Evolutionary conservation across 108 stramenopile genomes (phyloP), one percentile per base, ranked within the genome.

Genomic region (Skeletonema tropicum): DNA sequence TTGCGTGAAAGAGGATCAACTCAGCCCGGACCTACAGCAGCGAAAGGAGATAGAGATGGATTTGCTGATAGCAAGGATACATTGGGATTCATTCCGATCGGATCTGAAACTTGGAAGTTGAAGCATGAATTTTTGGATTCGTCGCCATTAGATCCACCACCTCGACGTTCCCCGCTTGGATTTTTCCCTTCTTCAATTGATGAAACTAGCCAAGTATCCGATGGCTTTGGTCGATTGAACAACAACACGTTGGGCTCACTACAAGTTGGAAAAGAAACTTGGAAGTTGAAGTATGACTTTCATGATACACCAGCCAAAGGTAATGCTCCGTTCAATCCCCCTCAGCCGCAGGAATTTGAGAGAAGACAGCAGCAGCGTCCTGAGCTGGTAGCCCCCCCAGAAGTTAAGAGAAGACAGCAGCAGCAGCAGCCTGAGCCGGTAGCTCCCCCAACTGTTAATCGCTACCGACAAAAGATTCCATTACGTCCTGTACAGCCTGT

Each of bases 101-200:
- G 52, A 25, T 55, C 52, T 55, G 52, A 55, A 55, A 55, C 52
- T 1, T 55, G 52, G 52, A 25, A 55, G 52, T 55, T 55, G 6
- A 55, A 21, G 7, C 52, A 55, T 10, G 52, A 55, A 55, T 55
- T 55, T 23, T 55, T 55, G 23, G 52, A 55, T 55, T 23, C 52
- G 6, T 55, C 52, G 4, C 52, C 52, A 23, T 25, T 23, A 23
- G 23, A 55, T 55, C 52, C 52, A 55, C 23, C 21, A 10, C 52
- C 52, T 23, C 19, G 52, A 25, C 19, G 52, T 10, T 25, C 23
- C 23, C 52, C 23, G 7, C 52, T 23, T 55, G 52, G 52, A 23
- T 55, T 55, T 8, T 55, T 55, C 8, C 52, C 23, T 2, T 2
- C 52, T 7, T 55, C 52, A 2, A 55, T 0, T 7, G 52, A 55